These are phyloP conservation scores for Globisporangium emineosum DNA, from an alignment of 352 stramenopile genomes.

Conservation along the genomic window DNA sequence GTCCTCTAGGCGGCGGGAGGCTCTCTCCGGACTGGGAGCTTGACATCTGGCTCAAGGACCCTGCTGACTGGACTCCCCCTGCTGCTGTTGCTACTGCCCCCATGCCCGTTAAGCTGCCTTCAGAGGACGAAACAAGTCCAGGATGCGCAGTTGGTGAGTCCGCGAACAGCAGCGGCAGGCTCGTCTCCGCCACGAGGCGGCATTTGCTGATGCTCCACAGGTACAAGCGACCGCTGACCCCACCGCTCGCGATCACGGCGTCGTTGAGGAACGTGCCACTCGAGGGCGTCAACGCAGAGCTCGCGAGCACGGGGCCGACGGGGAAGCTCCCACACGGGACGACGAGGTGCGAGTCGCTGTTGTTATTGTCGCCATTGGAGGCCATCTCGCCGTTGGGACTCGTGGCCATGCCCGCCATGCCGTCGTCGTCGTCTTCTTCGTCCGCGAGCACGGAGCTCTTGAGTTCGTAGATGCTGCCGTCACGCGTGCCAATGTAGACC, in stretches of 20 bases:
- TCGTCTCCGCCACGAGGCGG: constrained; percentile 32
- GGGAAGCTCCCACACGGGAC: constrained; percentile 48
- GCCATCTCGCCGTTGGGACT: neutral
- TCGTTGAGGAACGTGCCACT: constrained; percentile 44
- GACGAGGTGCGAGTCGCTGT: constrained; percentile 31
- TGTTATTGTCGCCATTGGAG: constrained; percentile 11
- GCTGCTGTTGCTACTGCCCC: neutral
- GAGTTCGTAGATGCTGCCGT: constrained; percentile 63
- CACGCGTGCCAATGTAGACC: constrained; percentile 52
- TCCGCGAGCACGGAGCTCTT: constrained; percentile 46
- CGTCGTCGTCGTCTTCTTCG: constrained; percentile 60
- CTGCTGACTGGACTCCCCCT: neutral
- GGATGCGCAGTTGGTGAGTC: constrained; percentile 2
- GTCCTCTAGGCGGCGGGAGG: neutral
- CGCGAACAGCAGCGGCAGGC: constrained; percentile 40
- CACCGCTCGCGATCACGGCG: constrained; percentile 50
- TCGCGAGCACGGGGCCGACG: constrained; percentile 40
- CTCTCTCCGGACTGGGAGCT: constrained; percentile 4
- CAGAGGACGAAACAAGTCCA: neutral
- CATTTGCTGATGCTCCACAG: constrained; percentile 57
- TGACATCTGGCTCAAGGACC: constrained; percentile 3
- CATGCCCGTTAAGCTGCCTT: neutral
- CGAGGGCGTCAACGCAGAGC: constrained; percentile 50
- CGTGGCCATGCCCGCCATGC: neutral
- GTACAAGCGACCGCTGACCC: constrained; percentile 37